A percentile compares a stretch with the other conserved stretches of the same genome.
Conservation (phyloP, 75 land plant genomes). For the Selaginella tamariscina region DNA sequence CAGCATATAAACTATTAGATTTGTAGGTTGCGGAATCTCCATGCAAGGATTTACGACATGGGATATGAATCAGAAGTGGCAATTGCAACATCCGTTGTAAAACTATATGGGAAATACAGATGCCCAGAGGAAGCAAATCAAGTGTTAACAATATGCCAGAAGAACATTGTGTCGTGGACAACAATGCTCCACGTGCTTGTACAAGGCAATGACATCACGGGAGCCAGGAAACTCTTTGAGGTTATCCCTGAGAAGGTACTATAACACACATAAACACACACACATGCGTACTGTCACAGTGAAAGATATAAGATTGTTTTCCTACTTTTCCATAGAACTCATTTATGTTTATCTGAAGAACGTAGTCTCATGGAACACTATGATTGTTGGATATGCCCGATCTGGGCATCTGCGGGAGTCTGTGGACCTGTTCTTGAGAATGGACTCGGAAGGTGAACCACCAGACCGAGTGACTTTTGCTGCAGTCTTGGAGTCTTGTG, state of each 20-base stretch:
- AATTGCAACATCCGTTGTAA: not conserved
- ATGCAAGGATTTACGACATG: too few species aligned
- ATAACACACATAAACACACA: too few species aligned
- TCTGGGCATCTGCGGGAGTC: not conserved
- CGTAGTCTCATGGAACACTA: not conserved
- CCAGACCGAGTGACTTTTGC: not conserved
- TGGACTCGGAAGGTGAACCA: not conserved
- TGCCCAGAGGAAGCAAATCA: not conserved
- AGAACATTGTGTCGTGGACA: too few species aligned
- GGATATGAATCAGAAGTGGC: slow-evolving; percentile 1
- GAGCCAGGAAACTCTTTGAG: too few species aligned
- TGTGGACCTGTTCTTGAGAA: not conserved
- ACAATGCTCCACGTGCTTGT: too few species aligned
- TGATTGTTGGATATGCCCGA: not conserved
- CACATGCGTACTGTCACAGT: too few species aligned
- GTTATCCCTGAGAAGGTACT: too few species aligned
- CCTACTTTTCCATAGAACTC: too few species aligned
- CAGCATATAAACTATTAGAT: not conserved
- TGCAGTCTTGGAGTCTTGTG: not conserved
- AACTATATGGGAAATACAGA: slow-evolving; percentile 7
- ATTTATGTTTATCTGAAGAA: not conserved
- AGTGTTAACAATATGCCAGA: slow-evolving; percentile 6
- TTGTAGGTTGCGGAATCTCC: not conserved
- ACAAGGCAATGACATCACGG: too few species aligned
- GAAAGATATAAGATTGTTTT: too few species aligned